Base-by-base conservation (phyloP, 768 basidiomycete species). In the Tephrocybe sp. region DNA sequence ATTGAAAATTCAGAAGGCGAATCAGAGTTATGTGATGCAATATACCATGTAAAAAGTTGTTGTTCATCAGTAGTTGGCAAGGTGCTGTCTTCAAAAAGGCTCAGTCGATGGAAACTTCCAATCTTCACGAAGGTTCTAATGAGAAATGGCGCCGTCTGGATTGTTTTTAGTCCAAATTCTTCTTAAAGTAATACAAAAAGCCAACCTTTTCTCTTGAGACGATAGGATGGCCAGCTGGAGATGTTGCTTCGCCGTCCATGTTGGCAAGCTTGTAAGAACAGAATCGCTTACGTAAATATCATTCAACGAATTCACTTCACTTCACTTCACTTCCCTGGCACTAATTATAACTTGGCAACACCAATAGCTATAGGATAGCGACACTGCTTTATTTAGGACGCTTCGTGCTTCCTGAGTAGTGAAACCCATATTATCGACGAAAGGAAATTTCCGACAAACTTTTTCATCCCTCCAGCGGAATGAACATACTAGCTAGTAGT, bases 81-180 rank as follows among this genome's bases (percentile, higher is more conserved):
- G 2, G 79, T 77, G 0, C 87, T 83, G 51, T 92, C 88, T 60
- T 92, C 88, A 56, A 92, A 92, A 47, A 88, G 73, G 3, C 73
- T 67, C 19, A 89, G 68, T 34, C 86, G 77, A 64, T 92, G 90
- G 63, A 89, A 90, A 30, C 80, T 72, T 16, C 87, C 88, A 31
- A 89, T 80, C 78, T 90, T 92, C 49, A 92, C 77, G 64, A 92
- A 92, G 12, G 89, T 75, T 42, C 90, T 80, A 28, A 92, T 82
- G 46, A 92, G 80, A 66, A 92, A 92, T 5, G 90, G 90, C 0
- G 85, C 77, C 5, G 84, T 89, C 89, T 91, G 49, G 1, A 38
- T n/a, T 32, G 2, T 41, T 16, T 45, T 57, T 35, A 59, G 51
- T 36, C 13, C 18, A 5, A 28, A 19, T 12, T 44, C 18, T 7